Percentiles rank a stretch among this genome's conserved stretches.
Evolutionary conservation across 1,284 basidiomycete genomes (phyloP).

Genomic region (Schizophyllum amplum): DNA sequence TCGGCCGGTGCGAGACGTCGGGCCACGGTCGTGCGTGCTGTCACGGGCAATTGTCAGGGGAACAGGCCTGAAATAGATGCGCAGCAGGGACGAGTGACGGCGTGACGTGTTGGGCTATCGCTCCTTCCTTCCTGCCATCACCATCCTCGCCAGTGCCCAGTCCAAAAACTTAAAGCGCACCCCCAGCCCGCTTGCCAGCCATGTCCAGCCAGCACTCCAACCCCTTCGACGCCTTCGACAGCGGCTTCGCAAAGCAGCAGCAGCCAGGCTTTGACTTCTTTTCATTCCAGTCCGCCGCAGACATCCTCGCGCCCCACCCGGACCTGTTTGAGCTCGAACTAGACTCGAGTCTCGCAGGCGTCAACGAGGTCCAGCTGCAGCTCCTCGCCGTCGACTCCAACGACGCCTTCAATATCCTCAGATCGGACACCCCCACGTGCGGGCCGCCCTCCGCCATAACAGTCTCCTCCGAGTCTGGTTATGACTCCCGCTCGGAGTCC

Average conservation of each 20-base stretch:
- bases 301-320: constrained; percentile 64
- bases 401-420: constrained; percentile 54
- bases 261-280: constrained; percentile 50
- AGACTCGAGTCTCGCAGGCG: constrained; percentile 57
- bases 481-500: constrained; percentile 56
- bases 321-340: constrained; percentile 77
- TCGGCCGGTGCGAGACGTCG: too few species aligned
- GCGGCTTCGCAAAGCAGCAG: constrained; percentile 17
- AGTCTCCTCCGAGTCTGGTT: constrained; percentile 66
- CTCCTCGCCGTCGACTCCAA: constrained; percentile 53
- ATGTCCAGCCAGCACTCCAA: constrained; percentile 12
- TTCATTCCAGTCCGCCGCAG: constrained; percentile 56
- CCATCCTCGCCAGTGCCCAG: neutral
- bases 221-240: constrained; percentile 4
- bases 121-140: neutral
- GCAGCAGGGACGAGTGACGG: neutral
- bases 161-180: neutral
- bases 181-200: constrained; percentile 1
- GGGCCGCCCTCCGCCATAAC: constrained; percentile 73
- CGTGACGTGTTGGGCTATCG: neutral
- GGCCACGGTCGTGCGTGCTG: neutral
- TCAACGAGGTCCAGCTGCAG: constrained; percentile 55
- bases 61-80: neutral
- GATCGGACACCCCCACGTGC: constrained; percentile 53
- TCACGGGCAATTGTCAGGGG: neutral